A percentile compares a stretch with the other conserved stretches of the same genome.
phyloP scores from a whole-genome alignment of 148 eudicot species.

The Nepenthes mirabilis region DNA sequence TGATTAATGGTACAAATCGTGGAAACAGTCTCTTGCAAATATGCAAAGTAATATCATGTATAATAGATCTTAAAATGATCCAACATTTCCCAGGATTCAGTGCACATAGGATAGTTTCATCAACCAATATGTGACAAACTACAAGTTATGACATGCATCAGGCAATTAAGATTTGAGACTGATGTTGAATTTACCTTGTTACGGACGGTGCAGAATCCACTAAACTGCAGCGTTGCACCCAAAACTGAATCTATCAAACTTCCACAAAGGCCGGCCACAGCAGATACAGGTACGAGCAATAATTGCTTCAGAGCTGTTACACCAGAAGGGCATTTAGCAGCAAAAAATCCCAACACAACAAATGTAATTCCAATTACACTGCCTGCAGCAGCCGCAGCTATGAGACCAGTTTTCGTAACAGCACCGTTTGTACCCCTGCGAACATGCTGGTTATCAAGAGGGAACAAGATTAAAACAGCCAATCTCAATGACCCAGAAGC shows the following conservation, averaged over 20 bases:
- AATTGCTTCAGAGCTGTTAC: constrained; percentile 63
- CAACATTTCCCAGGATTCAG: too few species aligned
- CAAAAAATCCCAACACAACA: constrained; percentile 49
- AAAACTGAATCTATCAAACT: constrained; percentile 77
- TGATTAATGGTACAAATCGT: too few species aligned
- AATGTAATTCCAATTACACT: constrained; percentile 58
- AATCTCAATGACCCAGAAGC: background rate
- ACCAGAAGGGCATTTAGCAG: constrained; percentile 40
- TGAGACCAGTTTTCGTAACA: constrained; percentile 70
- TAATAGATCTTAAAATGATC: too few species aligned
- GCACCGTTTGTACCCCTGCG: constrained; percentile 97
- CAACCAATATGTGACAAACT: too few species aligned
- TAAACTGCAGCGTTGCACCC: constrained; percentile 88
- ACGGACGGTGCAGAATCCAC: constrained; percentile 71
- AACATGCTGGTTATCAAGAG: constrained; percentile 32
- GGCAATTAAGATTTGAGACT: too few species aligned
- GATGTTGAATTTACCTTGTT: constrained; percentile 44
- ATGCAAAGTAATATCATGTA: too few species aligned
- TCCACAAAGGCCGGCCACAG: constrained; percentile 69
- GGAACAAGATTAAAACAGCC: background rate
- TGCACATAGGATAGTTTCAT: too few species aligned
- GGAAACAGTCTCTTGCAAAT: too few species aligned
- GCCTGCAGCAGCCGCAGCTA: constrained; percentile 90
- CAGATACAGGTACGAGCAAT: constrained; percentile 66
- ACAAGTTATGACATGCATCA: too few species aligned